These are phyloP conservation scores for Ganoderma lingzhi DNA, from an alignment of 1,284 basidiomycete genomes.

Conservation along the genomic window DNA sequence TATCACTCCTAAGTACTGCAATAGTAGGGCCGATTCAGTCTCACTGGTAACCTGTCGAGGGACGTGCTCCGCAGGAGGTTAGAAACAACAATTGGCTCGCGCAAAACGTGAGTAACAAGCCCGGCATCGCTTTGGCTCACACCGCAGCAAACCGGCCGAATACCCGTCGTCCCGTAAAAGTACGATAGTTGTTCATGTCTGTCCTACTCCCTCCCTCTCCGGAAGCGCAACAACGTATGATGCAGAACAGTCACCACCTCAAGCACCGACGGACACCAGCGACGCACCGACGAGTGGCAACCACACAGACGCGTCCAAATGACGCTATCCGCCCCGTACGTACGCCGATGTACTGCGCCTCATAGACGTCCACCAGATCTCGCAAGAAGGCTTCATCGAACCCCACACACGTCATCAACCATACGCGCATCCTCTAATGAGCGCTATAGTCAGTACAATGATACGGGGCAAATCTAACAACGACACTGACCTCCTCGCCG, in stretches of 20 bases:
- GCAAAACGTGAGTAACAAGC: neutral
- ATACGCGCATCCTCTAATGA: conserved; percentile 3
- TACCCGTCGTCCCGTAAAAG: too few relatives aligned
- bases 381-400: conserved; percentile 11
- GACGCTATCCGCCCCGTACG: too few relatives aligned
- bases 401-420: conserved; percentile 5
- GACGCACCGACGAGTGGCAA: too few relatives aligned
- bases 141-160: too few relatives aligned
- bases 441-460: neutral
- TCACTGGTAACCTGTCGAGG: neutral
- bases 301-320: too few relatives aligned
- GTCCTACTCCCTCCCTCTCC: too few relatives aligned
- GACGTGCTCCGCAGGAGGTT: neutral
- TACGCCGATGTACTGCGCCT: neutral
- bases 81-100: neutral
- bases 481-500: neutral
- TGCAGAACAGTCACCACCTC: too few relatives aligned
- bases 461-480: neutral
- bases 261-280: too few relatives aligned
- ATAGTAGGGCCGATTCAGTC: neutral
- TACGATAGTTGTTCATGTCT: too few relatives aligned
- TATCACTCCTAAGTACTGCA: neutral
- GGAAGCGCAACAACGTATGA: too few relatives aligned
- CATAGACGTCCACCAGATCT: neutral
- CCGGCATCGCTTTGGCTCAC: neutral